Percentiles rank a stretch among this genome's conserved stretches.
phyloP scores from a whole-genome alignment of 2,329 filamentous ascomycete species.

The Zalaria obscura region DNA sequence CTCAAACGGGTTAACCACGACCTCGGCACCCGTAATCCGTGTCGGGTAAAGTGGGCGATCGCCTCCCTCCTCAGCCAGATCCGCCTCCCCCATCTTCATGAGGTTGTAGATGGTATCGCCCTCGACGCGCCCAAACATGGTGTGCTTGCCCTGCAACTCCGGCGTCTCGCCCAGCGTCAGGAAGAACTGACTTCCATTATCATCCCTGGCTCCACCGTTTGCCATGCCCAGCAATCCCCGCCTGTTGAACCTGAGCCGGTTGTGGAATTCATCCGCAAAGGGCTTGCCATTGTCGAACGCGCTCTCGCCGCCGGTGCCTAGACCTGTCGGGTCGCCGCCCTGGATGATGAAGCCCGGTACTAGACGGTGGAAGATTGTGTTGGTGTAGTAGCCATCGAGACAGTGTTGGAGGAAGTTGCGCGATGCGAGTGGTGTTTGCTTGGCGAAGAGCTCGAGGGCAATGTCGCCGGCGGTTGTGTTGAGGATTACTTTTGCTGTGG shows the following conservation, averaged over 20 bases:
- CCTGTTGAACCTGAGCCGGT: constrained; percentile 81
- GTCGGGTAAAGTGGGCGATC: constrained; percentile 80
- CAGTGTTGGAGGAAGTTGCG: constrained; percentile 94
- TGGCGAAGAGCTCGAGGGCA: constrained; percentile 84
- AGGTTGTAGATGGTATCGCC: constrained; percentile 95
- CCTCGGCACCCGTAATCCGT: constrained; percentile 59
- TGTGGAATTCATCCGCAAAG: constrained; percentile 85
- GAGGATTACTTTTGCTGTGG: constrained; percentile 80
- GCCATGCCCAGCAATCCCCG: constrained; percentile 92
- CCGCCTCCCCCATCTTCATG: constrained; percentile 81
- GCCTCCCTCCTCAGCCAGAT: constrained; percentile 58
- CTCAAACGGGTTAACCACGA: constrained; percentile 69
- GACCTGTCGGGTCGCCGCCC: constrained; percentile 87
- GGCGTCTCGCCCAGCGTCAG: constrained; percentile 73
- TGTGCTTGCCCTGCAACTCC: constrained; percentile 81
- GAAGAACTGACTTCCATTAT: constrained; percentile 95
- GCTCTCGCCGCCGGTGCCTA: constrained; percentile 78
- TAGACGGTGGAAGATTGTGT: constrained; percentile 86
- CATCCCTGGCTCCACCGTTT: constrained; percentile 62
- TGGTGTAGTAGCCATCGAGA: constrained; percentile 88
- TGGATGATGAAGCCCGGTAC: constrained; percentile 88
- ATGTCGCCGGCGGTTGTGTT: constrained; percentile 85
- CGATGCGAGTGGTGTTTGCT: constrained; percentile 79
- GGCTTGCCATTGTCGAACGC: constrained; percentile 78
- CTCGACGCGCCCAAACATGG: constrained; percentile 79